Conservation (phyloP, 352 stramenopile species). For the Pythium chondricola region DNA sequence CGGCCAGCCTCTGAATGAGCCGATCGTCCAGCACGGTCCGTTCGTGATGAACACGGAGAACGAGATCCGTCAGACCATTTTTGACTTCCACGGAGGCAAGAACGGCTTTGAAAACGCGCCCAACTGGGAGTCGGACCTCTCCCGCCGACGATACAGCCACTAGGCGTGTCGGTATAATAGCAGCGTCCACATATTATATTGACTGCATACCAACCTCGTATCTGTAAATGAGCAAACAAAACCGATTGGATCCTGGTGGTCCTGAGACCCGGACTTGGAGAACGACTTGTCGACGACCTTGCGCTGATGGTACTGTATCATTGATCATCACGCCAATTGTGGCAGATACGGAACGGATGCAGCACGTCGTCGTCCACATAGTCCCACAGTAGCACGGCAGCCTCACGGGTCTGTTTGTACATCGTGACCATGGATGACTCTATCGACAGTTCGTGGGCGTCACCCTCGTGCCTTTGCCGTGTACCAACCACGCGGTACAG, state of each 20-base stretch:
- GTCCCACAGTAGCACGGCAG: conserved; percentile 24
- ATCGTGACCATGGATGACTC: conserved; percentile 15
- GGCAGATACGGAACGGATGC: conserved; percentile 15
- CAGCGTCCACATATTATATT: no score
- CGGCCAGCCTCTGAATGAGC: conserved; percentile 57
- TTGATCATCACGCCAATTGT: conserved; percentile 2
- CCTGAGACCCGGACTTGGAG: no score
- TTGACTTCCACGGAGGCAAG: conserved; percentile 40
- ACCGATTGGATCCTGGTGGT: no score
- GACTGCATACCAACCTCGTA: no score
- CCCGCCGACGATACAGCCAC: conserved; percentile 12
- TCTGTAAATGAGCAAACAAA: no score
- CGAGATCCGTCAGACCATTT: conserved; percentile 50
- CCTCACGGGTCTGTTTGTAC: conserved; percentile 17
- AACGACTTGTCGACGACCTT: conserved; percentile 1
- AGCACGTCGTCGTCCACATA: conserved; percentile 25
- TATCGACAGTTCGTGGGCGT: neutral
- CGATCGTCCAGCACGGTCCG: conserved; percentile 57
- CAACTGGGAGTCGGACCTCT: conserved; percentile 49
- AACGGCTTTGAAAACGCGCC: conserved; percentile 67
- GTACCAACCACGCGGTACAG: neutral
- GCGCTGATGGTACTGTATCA: conserved; percentile 18
- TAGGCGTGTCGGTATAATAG: no score
- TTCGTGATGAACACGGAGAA: conserved; percentile 64
- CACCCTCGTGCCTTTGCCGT: neutral